These are phyloP conservation scores for Rhizodiscina lignyota DNA, from an alignment of 495 filamentous ascomycete species.

Conservation along the genomic window DNA sequence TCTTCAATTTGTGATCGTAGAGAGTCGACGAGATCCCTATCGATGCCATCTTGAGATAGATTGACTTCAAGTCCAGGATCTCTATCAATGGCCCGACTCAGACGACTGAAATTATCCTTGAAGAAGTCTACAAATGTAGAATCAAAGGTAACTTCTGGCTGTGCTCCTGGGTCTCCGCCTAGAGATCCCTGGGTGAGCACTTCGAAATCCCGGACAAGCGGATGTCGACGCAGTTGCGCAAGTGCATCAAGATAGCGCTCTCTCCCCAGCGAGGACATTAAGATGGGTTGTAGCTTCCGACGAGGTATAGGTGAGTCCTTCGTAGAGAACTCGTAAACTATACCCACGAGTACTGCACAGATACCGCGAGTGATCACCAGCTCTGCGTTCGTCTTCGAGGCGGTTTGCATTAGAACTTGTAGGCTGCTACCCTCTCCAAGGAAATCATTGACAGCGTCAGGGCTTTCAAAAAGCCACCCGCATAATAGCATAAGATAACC, in stretches of 20 bases:
- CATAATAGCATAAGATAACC: conserved; percentile 89
- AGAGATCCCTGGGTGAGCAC: conserved; percentile 61
- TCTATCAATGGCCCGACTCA: conserved; percentile 76
- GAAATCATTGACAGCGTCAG: conserved; percentile 83
- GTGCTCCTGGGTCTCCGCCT: conserved; percentile 39
- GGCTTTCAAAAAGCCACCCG: conserved; percentile 85
- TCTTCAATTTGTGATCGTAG: conserved; percentile 59
- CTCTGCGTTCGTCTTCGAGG: conserved; percentile 31
- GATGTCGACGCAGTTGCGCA: conserved; percentile 57
- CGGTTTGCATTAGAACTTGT: conserved; percentile 55
- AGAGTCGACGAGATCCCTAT: conserved; percentile 45
- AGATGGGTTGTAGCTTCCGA: conserved; percentile 61
- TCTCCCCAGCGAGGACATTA: conserved; percentile 64
- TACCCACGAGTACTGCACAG: conserved; percentile 67
- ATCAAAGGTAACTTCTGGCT: conserved; percentile 79
- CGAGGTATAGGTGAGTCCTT: conserved; percentile 88
- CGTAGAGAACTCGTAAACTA: conserved; percentile 93
- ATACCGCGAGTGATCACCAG: conserved; percentile 62
- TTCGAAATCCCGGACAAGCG: conserved; percentile 83
- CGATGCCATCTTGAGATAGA: conserved; percentile 25
- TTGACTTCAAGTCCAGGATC: conserved; percentile 72
- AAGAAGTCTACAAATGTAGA: conserved; percentile 81
- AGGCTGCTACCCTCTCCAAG: conserved; percentile 88
- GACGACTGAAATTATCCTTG: conserved; percentile 83
- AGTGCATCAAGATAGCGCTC: conserved; percentile 83